phyloP scores from a whole-genome alignment of 352 stramenopile species.

The Elongisporangium senticosum region DNA sequence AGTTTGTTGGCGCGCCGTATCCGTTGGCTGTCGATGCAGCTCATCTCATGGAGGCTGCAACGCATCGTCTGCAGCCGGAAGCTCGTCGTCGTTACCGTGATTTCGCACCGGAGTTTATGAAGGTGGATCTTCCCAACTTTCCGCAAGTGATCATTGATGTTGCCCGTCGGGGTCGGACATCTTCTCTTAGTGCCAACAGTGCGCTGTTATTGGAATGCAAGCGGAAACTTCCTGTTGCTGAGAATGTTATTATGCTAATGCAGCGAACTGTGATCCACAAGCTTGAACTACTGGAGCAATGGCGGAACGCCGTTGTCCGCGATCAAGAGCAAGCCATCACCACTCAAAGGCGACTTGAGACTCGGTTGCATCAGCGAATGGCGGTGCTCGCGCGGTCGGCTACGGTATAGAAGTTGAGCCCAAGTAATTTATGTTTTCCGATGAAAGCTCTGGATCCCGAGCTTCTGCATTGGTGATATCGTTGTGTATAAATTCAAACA shows the following conservation, averaged over 20 bases:
- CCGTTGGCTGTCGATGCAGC: conserved; percentile 60
- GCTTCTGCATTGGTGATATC: not conserved
- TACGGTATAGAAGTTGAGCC: conserved; percentile 21
- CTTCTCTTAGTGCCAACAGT: conserved; percentile 18
- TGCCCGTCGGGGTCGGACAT: conserved; percentile 45
- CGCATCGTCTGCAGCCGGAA: conserved; percentile 65
- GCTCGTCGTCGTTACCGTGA: conserved; percentile 54
- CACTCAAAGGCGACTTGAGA: conserved; percentile 45
- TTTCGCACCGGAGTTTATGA: conserved; percentile 39
- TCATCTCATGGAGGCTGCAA: conserved; percentile 56
- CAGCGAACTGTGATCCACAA: conserved; percentile 77
- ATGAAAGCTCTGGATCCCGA: not conserved
- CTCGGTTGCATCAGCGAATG: conserved; percentile 61
- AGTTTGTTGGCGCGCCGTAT: conserved; percentile 66
- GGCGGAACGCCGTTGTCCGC: conserved; percentile 45
- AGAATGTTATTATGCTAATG: conserved; percentile 68
- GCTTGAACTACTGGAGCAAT: conserved; percentile 61
- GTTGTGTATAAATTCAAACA: not conserved
- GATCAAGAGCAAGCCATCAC: conserved; percentile 45
- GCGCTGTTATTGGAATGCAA: conserved; percentile 45
- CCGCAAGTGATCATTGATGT: conserved; percentile 56
- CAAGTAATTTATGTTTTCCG: not conserved
- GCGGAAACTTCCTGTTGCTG: conserved; percentile 55
- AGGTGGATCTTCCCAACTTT: conserved; percentile 58
- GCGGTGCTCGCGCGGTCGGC: conserved; percentile 45